phyloP scores from a whole-genome alignment of 78 protist species.

The Creolimax fragrantissima region DNA sequence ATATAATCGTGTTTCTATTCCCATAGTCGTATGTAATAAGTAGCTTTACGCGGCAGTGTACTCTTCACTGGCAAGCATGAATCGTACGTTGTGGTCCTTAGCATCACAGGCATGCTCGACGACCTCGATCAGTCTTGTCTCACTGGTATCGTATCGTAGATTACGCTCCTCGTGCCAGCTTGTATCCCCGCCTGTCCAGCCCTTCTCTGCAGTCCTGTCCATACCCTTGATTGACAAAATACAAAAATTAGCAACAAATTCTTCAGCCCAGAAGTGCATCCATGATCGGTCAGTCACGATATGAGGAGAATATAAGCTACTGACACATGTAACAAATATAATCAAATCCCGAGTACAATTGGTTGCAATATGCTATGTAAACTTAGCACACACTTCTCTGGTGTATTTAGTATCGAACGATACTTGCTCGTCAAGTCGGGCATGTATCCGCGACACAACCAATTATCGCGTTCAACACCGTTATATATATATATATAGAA shows the following conservation, averaged over 20 bases:
- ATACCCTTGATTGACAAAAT: not conserved
- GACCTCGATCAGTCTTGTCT: not conserved
- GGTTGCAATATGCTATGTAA: not conserved
- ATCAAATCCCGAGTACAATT: too few species aligned
- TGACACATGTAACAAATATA: too few species aligned
- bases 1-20: not conserved
- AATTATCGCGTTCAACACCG: too few species aligned
- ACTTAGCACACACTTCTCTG: not conserved
- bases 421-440: too few species aligned
- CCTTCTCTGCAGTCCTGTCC: not conserved
- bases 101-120: not conserved
- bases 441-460: too few species aligned
- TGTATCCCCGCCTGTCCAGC: not conserved
- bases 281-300: not conserved
- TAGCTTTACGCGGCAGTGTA: not conserved
- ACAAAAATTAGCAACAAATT: too few species aligned
- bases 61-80: not conserved
- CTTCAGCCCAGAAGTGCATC: too few species aligned
- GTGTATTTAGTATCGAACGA: not conserved
- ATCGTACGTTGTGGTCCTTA: not conserved
- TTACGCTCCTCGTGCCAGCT: not conserved
- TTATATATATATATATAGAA: too few species aligned
- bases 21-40: not conserved
- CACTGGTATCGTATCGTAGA: not conserved
- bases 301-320: not conserved